Evolutionary conservation across 768 basidiomycete species (phyloP).

Genomic region (Calocera cornea): DNA sequence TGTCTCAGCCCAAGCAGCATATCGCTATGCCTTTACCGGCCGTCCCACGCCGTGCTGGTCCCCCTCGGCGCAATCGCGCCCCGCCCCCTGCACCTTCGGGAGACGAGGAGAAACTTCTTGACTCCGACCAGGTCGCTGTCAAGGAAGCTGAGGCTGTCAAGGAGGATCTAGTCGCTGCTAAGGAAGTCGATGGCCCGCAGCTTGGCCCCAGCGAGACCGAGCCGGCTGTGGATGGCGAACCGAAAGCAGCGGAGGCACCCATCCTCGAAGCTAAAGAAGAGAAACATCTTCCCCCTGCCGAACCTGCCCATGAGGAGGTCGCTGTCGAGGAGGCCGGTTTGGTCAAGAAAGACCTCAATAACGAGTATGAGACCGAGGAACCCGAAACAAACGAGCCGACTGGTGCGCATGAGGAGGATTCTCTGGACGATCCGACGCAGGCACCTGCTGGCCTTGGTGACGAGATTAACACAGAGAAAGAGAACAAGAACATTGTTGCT

Average conservation of each 20-base stretch:
- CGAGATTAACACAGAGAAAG: neutral
- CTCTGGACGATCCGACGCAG: neutral
- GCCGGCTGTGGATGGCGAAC: constrained; percentile 6
- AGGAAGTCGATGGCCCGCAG: constrained; percentile 2
- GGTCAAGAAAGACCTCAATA: neutral
- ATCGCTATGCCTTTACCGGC: constrained; percentile 56
- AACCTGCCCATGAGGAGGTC: neutral
- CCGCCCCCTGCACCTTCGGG: constrained; percentile 15
- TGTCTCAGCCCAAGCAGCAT: constrained; percentile 7
- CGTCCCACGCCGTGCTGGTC: constrained; percentile 58
- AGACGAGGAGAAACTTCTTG: constrained; percentile 20
- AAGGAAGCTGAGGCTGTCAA: constrained; percentile 15
- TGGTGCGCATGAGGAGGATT: neutral
- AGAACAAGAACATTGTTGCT: neutral
- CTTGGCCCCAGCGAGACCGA: constrained; percentile 10
- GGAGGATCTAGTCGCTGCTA: constrained; percentile 13
- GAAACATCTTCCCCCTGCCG: neutral
- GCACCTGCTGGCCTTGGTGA: neutral
- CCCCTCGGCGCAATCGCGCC: constrained; percentile 37
- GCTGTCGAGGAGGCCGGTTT: neutral
- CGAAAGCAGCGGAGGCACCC: neutral
- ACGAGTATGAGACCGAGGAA: neutral
- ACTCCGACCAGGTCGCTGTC: constrained; percentile 17
- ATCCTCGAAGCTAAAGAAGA: constrained; percentile 8
- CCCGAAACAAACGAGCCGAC: neutral